Conservation (phyloP, 139 green algal genomes). For the Closterium sp. region DNA sequence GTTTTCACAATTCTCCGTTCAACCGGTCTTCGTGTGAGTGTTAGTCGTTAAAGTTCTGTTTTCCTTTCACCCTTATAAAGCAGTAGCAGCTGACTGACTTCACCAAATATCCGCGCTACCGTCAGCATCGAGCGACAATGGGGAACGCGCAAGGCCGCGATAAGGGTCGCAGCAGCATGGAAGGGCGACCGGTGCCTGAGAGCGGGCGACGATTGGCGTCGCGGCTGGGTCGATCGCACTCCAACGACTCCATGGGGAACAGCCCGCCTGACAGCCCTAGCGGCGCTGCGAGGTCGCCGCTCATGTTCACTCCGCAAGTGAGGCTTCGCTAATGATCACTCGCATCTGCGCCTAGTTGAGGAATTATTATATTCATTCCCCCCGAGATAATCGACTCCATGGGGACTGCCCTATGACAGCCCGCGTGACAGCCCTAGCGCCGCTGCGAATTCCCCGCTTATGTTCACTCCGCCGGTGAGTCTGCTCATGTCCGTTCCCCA, state of each 20-base stretch:
- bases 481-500: too few relatives aligned
- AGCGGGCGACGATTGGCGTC: conserved; percentile 5
- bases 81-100: neutral
- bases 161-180: neutral
- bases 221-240: neutral
- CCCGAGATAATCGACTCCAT: neutral
- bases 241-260: conserved; percentile 31
- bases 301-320: conserved; percentile 44
- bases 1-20: too few relatives aligned
- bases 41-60: too few relatives aligned
- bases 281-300: conserved; percentile 14
- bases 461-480: conserved; percentile 31
- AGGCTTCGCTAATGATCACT: too few relatives aligned
- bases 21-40: too few relatives aligned
- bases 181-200: neutral
- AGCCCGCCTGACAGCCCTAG: conserved; percentile 40
- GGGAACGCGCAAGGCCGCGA: conserved; percentile 1
- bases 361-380: too few relatives aligned
- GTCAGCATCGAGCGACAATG: neutral
- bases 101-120: neutral
- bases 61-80: too few relatives aligned
- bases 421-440: conserved; percentile 20
- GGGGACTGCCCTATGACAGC: conserved; percentile 17
- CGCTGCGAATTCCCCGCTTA: conserved; percentile 10
- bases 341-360: too few relatives aligned